Conservation (phyloP, 2,329 filamentous ascomycete species). For the Microcyclospora tardicrescens region DNA sequence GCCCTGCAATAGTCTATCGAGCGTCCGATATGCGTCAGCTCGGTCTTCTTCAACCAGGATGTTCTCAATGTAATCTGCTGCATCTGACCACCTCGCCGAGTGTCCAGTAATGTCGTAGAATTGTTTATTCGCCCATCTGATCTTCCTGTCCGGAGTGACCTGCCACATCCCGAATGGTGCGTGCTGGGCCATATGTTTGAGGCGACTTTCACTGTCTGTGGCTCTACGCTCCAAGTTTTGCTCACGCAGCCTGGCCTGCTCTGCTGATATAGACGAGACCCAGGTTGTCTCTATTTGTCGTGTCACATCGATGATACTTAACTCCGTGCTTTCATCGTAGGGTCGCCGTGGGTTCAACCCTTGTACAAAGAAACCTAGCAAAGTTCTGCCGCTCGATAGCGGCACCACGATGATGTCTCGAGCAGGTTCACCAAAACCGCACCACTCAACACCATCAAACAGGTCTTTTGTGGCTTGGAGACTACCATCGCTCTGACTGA, state of each 20-base stretch:
- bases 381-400: constrained; percentile 4
- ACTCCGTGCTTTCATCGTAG: constrained; percentile 7
- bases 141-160: constrained; percentile 19
- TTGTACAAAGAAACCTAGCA: constrained; percentile 13
- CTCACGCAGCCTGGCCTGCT: constrained; percentile 5
- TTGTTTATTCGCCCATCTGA: constrained; percentile 28
- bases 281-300: constrained; percentile 9
- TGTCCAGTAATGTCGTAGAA: constrained; percentile 13
- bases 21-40: background rate
- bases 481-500: constrained; percentile 2
- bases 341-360: constrained; percentile 12
- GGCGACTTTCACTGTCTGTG: constrained; percentile 21
- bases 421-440: constrained; percentile 10
- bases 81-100: constrained; percentile 4
- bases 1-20: constrained; percentile 4
- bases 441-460: constrained; percentile 11
- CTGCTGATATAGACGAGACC: constrained; percentile 6
- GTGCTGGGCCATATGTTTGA: constrained; percentile 26
- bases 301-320: constrained; percentile 6
- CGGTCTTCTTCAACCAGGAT: constrained; percentile 3
- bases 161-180: constrained; percentile 27
- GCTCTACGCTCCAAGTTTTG: constrained; percentile 6
- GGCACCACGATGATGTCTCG: constrained; percentile 6
- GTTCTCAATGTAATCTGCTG: background rate
- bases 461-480: background rate